Evolutionary conservation across 495 filamentous ascomycete species (phyloP), one percentile per base, ranked within the genome.

Genomic region (Penicillium soppii): DNA sequence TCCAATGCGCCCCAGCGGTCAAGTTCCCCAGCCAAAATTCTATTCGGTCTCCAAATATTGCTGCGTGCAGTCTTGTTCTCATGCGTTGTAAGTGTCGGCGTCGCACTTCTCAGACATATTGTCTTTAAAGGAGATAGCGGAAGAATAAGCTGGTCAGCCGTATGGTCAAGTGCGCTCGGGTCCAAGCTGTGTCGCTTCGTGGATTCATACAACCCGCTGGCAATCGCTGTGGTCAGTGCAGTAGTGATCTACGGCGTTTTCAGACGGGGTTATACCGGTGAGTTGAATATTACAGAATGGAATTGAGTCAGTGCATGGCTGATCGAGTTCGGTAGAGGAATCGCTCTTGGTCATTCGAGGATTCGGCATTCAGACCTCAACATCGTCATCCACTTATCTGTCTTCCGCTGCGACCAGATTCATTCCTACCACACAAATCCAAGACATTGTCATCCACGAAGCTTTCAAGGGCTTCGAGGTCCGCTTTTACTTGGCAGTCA

Each of bases 381-480:
- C 86, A 0, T 82, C 80, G 17, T 83, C 82, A 21, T 61, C 76
- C 1, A 83, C 81, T 13, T 85, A 86, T 50, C 79, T 91, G 12
- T 76, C 78, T 15, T 79, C 78, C 4, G 70, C 80, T n/a, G 76
- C 80, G 12, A 91, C 91, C 46, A 75, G 92, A 50, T 99, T 97
- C 63, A 97, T 99, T 25, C 94, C 95, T 4, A 96, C 94, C 1
- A 88, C 84, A 2, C 82, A 88, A 63, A 95, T 97, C 33, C 86
- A 88, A 47, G 94, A 97, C 70, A 86, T 97, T 49, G 80, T 96
- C 48, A 88, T 99, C 38, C 90, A 97, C 67, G 94, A 99, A 68
- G 94, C 92, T 26, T 97, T 97, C 71, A 82, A 82, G 52, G 92
- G 94, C 33, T 95, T 96, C 64, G 90, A 91, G 68, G 92, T 97